These are phyloP conservation scores for Colletotrichum cordylinicola DNA, from an alignment of 2,329 filamentous ascomycete genomes.

Conservation along the genomic window DNA sequence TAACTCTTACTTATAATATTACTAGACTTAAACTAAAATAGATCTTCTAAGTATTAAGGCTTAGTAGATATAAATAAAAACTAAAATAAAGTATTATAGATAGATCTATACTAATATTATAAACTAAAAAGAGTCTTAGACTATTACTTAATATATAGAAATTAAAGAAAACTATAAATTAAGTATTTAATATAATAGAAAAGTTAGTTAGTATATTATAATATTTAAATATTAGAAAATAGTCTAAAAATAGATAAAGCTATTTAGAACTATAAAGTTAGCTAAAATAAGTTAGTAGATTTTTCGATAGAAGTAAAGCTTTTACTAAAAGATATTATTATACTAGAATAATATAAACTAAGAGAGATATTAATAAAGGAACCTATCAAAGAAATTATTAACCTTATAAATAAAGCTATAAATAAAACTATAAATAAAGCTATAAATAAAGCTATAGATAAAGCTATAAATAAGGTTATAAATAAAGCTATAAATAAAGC, in stretches of 20 bases:
- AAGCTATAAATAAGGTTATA: too few relatives aligned
- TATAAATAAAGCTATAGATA: too few relatives aligned
- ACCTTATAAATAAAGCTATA: not conserved
- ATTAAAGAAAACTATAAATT: not conserved
- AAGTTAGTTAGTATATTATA: not conserved
- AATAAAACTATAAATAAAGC: too few relatives aligned
- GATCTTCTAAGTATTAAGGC: too few relatives aligned
- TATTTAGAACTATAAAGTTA: not conserved
- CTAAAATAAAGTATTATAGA: too few relatives aligned
- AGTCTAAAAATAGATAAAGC: not conserved
- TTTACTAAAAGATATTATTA: accelerated
- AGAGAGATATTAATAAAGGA: not conserved
- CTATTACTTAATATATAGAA: not conserved
- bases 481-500: not conserved
- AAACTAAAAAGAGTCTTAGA: not conserved
- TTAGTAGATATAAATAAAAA: too few relatives aligned
- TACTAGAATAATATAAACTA: not conserved
- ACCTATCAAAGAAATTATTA: not conserved
- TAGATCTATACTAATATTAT: too few relatives aligned
- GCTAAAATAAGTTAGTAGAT: not conserved
- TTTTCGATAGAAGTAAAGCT: too few relatives aligned
- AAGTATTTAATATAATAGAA: not conserved
- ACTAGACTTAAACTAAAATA: too few relatives aligned
- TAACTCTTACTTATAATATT: too few relatives aligned
- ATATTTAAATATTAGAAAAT: not conserved